Percentiles rank a stretch among this genome's conserved stretches.
These are phyloP conservation scores for Coemansia sp. DNA, from an alignment of 192 early-diverging fungal species.

Conservation along the genomic window DNA sequence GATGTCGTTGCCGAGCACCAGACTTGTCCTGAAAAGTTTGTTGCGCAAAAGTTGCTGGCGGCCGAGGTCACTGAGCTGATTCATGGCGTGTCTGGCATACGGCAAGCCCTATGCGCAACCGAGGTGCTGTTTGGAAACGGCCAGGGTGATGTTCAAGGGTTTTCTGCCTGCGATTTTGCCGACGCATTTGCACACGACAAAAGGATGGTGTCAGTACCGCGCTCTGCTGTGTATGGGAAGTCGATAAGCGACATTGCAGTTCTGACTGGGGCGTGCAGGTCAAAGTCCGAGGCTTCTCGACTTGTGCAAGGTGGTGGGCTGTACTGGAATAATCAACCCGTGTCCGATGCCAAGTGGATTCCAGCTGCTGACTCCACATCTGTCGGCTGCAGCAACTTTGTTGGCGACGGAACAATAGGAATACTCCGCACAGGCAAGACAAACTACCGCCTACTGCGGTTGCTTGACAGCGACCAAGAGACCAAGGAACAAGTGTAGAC, in stretches of 20 bases:
- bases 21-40: slow-evolving; percentile 64
- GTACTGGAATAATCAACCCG: slow-evolving; percentile 59
- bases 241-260: slow-evolving; percentile 64
- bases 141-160: slow-evolving; percentile 19
- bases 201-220: slow-evolving; percentile 57
- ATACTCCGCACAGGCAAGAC: slow-evolving; percentile 78
- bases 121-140: slow-evolving; percentile 72
- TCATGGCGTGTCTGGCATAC: slow-evolving; percentile 74
- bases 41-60: slow-evolving; percentile 77
- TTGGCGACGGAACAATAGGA: slow-evolving; percentile 65
- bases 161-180: slow-evolving; percentile 57
- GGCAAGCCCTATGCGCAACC: slow-evolving; percentile 69
- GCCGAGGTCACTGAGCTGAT: slow-evolving; percentile 86
- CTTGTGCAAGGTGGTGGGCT: slow-evolving; percentile 76
- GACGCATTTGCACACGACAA: slow-evolving; percentile 72
- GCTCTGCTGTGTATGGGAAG: slow-evolving; percentile 48
- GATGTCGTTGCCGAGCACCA: slow-evolving; percentile 65
- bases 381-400: slow-evolving; percentile 47
- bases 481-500: background rate
- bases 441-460: slow-evolving; percentile 64
- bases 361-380: slow-evolving; percentile 8
- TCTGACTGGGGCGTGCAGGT: slow-evolving; percentile 61
- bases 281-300: slow-evolving; percentile 77
- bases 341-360: slow-evolving; percentile 35
- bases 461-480: slow-evolving; percentile 14